These are phyloP conservation scores for Fusarium temperatum DNA, from an alignment of 2,329 filamentous ascomycete species.

Conservation along the genomic window DNA sequence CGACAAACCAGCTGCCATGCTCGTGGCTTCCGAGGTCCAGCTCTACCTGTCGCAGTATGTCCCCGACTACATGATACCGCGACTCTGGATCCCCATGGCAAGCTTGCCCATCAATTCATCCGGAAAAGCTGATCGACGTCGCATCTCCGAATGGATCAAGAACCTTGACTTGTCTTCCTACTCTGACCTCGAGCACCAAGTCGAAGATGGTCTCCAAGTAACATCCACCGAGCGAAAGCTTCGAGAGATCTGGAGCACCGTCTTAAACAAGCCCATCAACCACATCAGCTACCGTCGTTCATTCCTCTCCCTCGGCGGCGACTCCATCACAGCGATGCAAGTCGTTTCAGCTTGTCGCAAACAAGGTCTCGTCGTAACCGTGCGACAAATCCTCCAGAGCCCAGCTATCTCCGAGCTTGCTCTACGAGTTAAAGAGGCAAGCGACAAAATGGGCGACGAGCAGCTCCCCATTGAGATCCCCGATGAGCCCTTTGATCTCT, in stretches of 20 bases:
- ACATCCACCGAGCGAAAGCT: background rate
- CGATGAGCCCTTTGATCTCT: background rate
- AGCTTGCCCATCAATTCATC: background rate
- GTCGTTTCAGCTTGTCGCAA: background rate
- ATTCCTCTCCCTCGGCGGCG: background rate
- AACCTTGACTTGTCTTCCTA: background rate
- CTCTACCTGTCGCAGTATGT: background rate
- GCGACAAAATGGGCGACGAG: background rate
- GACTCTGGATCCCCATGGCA: background rate
- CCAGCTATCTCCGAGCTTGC: background rate
- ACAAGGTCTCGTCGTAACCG: background rate
- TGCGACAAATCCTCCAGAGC: background rate
- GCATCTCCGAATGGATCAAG: background rate
- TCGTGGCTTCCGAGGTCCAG: background rate
- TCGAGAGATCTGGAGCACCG: background rate
- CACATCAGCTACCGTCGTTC: background rate
- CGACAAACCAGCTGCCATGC: background rate
- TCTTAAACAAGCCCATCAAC: background rate
- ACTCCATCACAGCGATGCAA: constrained; percentile 3
- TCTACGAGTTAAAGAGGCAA: background rate
- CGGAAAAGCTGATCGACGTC: background rate
- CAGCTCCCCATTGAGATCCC: background rate
- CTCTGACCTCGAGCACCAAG: background rate
- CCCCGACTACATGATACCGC: background rate
- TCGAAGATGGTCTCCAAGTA: background rate